These are phyloP conservation scores for Talaromyces sp. DNA, from an alignment of 2,329 filamentous ascomycete genomes.

Conservation along the genomic window DNA sequence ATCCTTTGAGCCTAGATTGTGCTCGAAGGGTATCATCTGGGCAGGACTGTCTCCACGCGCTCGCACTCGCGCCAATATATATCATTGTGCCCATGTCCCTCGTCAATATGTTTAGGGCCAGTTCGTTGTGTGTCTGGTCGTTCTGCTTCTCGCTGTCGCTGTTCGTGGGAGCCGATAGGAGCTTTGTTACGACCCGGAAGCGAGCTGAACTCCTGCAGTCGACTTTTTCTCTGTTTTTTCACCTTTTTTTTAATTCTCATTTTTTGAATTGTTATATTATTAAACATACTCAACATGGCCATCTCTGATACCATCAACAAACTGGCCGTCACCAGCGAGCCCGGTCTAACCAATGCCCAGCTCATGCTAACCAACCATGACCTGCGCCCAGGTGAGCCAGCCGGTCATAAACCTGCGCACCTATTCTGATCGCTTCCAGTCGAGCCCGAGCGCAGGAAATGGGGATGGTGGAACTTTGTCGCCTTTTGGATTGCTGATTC, in stretches of 20 bases:
- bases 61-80: background rate
- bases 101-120: background rate
- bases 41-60: background rate
- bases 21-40: background rate
- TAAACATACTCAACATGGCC: background rate
- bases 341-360: conserved; percentile 70
- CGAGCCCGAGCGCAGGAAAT: conserved; percentile 72
- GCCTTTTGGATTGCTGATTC: conserved; percentile 81
- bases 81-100: background rate
- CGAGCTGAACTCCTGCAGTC: background rate
- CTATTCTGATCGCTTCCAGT: conserved; percentile 46
- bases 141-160: background rate
- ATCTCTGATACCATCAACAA: conserved; percentile 40
- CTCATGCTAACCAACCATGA: conserved; percentile 84
- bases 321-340: conserved; percentile 67
- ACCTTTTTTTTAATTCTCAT: background rate
- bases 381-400: conserved; percentile 54
- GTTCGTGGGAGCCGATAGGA: background rate
- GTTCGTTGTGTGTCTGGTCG: background rate
- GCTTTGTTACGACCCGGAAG: background rate
- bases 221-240: background rate
- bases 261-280: background rate
- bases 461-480: conserved; percentile 83
- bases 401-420: background rate
- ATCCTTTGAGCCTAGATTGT: background rate